A percentile compares a stretch with the other conserved stretches of the same genome.
Conservation (phyloP, 306 rosid genomes). For the Vigna hirtella region DNA sequence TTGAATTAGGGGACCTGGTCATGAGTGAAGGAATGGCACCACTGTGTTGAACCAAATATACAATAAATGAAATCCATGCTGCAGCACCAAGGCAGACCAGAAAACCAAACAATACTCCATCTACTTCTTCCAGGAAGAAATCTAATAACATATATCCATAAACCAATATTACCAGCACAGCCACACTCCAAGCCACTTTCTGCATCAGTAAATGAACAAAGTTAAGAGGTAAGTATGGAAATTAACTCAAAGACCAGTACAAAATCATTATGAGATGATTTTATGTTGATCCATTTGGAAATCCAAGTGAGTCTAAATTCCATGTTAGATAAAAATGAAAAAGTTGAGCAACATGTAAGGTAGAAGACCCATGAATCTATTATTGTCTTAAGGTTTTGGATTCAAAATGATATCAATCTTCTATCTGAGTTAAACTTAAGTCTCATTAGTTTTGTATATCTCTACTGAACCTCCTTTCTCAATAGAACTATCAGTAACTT, state of each 20-base stretch:
- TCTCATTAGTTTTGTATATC: too few relatives aligned
- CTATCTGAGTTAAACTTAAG: too few relatives aligned
- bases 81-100: conserved; percentile 46
- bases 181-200: conserved; percentile 57
- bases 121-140: conserved; percentile 57
- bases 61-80: conserved; percentile 56
- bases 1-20: conserved; percentile 41
- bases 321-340: too few relatives aligned
- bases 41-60: conserved; percentile 51
- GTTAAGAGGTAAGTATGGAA: neutral
- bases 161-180: conserved; percentile 51
- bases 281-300: neutral
- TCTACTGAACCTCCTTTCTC: too few relatives aligned
- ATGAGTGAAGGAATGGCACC: conserved; percentile 54
- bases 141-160: conserved; percentile 58
- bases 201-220: conserved; percentile 38
- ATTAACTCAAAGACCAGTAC: neutral
- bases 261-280: neutral
- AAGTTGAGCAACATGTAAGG: too few relatives aligned
- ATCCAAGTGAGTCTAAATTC: too few relatives aligned
- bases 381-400: too few relatives aligned
- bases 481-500: neutral
- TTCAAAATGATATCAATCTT: too few relatives aligned
- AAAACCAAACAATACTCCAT: conserved; percentile 51
- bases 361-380: too few relatives aligned